phyloP scores from a whole-genome alignment of 768 basidiomycete species.

The Pleurotus platypus region DNA sequence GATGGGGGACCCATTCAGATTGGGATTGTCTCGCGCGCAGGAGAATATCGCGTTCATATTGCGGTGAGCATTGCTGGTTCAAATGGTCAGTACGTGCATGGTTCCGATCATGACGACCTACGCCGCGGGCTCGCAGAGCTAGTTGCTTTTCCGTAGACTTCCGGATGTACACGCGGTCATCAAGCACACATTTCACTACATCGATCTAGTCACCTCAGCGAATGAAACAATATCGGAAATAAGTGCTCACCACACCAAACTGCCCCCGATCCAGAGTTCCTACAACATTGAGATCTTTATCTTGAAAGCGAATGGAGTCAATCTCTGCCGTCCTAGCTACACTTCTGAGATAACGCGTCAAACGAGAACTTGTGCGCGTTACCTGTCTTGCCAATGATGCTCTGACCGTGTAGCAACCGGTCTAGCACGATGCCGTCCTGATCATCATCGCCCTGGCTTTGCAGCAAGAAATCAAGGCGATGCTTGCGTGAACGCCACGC shows the following conservation, averaged over 20 bases:
- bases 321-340: slow-evolving; percentile 70
- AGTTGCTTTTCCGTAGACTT: slow-evolving; percentile 80
- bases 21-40: slow-evolving; percentile 51
- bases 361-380: not conserved
- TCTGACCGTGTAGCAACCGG: slow-evolving; percentile 72
- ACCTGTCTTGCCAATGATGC: slow-evolving; percentile 69
- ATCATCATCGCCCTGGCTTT: slow-evolving; percentile 55
- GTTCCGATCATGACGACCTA: no score
- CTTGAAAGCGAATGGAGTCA: slow-evolving; percentile 66
- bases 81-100: no score
- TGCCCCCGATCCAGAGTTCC: slow-evolving; percentile 85
- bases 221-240: slow-evolving; percentile 1
- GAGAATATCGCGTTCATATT: slow-evolving; percentile 77
- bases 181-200: slow-evolving; percentile 69
- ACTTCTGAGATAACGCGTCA: not conserved
- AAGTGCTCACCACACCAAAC: slow-evolving; percentile 69
- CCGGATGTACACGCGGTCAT: slow-evolving; percentile 75
- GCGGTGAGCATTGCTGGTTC: slow-evolving; percentile 90
- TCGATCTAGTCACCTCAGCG: slow-evolving; percentile 57
- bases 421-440: slow-evolving; percentile 66
- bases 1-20: slow-evolving; percentile 68
- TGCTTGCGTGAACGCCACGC: slow-evolving; percentile 72
- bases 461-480: slow-evolving; percentile 55
- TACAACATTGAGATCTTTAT: slow-evolving; percentile 62
- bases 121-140: slow-evolving; percentile 70